These are phyloP conservation scores for Cryptococcus sp. DNA, from an alignment of 1,284 basidiomycete species.

Conservation along the genomic window DNA sequence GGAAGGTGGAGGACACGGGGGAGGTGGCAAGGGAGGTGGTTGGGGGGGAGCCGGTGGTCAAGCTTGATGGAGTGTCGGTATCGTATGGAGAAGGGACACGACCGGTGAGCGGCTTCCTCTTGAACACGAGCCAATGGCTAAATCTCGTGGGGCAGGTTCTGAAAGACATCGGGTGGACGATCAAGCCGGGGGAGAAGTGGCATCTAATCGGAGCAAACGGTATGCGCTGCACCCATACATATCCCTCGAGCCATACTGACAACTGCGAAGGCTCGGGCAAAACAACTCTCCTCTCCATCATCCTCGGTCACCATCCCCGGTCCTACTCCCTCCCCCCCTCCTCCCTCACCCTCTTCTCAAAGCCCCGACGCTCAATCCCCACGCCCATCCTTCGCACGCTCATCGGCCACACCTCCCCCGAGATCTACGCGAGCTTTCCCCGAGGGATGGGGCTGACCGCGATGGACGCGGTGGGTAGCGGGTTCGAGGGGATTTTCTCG, in stretches of 20 bases:
- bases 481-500: constrained; percentile 74
- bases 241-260: too few relatives aligned
- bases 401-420: constrained; percentile 82
- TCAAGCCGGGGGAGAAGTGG: constrained; percentile 76
- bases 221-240: constrained; percentile 34
- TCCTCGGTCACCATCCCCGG: constrained; percentile 92
- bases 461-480: constrained; percentile 74
- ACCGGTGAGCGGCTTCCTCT: constrained; percentile 15
- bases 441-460: constrained; percentile 66
- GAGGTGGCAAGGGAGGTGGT: constrained; percentile 30
- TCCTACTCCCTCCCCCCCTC: constrained; percentile 65
- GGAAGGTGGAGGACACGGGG: constrained; percentile 56
- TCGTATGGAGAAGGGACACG: constrained; percentile 63
- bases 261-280: constrained; percentile 74
- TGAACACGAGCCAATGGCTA: neutral
- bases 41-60: constrained; percentile 55
- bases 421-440: constrained; percentile 88
- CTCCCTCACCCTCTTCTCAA: constrained; percentile 66
- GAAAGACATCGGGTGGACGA: constrained; percentile 71
- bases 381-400: constrained; percentile 58
- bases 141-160: constrained; percentile 58
- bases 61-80: constrained; percentile 66
- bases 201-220: constrained; percentile 84
- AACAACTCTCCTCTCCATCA: constrained; percentile 85
- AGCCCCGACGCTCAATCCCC: constrained; percentile 62